Evolutionary conservation across 345 rosid species (phyloP).

Genomic region (Sisymbrium irio): DNA sequence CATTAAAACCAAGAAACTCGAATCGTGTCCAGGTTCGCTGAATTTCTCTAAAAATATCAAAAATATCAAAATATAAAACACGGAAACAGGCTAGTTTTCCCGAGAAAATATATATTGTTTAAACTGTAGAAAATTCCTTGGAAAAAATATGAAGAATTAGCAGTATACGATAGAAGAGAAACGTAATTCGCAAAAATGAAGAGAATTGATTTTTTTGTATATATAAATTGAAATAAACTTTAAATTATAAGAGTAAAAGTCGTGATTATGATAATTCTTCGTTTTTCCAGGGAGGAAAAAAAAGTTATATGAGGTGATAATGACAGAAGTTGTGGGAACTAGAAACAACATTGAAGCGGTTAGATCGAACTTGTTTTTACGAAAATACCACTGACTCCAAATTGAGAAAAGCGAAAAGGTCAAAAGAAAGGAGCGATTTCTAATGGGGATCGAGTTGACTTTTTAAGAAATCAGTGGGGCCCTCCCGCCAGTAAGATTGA

Average conservation of each 20-base stretch:
- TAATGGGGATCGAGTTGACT: constrained; percentile 4
- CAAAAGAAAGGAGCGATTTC: constrained; percentile 7
- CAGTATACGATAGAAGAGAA: not conserved
- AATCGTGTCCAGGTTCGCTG: constrained; percentile 27
- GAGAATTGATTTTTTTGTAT: not conserved
- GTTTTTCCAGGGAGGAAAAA: not conserved
- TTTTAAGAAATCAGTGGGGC: not conserved
- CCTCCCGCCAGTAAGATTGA: not conserved
- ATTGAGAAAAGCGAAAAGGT: constrained; percentile 18
- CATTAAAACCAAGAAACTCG: not conserved
- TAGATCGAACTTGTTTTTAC: not conserved
- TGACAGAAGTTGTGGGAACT: constrained; percentile 18
- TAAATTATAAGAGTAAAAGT: not conserved
- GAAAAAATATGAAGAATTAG: not conserved
- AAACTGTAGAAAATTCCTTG: not conserved
- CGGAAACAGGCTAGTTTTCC: not conserved
- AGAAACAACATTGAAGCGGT: constrained; percentile 1
- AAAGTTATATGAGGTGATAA: not conserved
- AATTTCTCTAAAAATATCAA: not conserved
- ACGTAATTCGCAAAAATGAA: not conserved
- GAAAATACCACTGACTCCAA: constrained; percentile 11
- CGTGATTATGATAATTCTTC: not conserved
- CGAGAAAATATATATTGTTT: not conserved
- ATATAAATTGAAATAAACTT: not conserved
- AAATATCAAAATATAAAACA: not conserved